These are phyloP conservation scores for Spergularia azorica DNA, from an alignment of 179 eudicot species.

Conservation along the genomic window DNA sequence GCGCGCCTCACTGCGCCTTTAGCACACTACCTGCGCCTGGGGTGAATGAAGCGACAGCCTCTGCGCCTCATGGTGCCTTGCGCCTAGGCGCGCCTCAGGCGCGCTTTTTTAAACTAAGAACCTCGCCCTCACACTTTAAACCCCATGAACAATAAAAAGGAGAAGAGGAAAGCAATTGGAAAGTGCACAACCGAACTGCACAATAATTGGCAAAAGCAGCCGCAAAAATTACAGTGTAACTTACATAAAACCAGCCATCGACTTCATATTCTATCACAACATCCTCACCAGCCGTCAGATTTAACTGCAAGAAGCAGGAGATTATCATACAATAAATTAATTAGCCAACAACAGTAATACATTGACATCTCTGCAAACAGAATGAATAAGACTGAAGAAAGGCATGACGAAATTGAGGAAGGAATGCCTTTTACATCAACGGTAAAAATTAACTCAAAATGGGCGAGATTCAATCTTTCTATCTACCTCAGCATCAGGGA, in stretches of 20 bases:
- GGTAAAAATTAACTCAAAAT: no score
- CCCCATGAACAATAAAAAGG: background rate
- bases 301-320: conserved; percentile 55
- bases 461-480: background rate
- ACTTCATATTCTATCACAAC: conserved; percentile 91
- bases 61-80: no score
- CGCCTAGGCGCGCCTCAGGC: no score
- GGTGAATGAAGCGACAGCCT: no score
- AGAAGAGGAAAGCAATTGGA: background rate
- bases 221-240: conserved; percentile 31
- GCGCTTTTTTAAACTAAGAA: no score
- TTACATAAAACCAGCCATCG: conserved; percentile 99
- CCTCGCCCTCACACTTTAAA: background rate
- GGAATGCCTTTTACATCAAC: no score
- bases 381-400: background rate
- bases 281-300: conserved; percentile 91
- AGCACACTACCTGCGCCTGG: no score
- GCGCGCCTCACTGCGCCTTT: no score
- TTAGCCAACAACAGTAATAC: background rate
- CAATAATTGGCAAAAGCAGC: background rate
- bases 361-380: conserved; percentile 7
- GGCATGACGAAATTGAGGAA: background rate
- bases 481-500: background rate
- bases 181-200: background rate
- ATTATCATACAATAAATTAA: conserved; percentile 1